A percentile compares a stretch with the other conserved stretches of the same genome.
phyloP scores from a whole-genome alignment of 805 yeast species.

The Wickerhamiella siamensis region DNA sequence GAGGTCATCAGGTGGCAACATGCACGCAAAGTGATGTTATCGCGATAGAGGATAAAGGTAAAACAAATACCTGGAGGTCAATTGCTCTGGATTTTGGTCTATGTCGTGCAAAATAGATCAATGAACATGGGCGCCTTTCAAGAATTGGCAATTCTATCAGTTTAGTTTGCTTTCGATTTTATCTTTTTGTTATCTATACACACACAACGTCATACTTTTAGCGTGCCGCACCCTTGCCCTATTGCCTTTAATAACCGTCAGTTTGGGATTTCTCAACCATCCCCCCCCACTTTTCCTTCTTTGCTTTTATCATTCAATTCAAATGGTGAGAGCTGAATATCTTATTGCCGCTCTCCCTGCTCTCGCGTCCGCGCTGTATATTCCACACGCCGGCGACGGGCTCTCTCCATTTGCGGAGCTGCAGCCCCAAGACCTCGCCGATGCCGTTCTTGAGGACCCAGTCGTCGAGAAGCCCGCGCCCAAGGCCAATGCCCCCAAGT shows the following conservation, averaged over 20 bases:
- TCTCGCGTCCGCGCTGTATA: constrained; percentile 16
- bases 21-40: background rate
- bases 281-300: background rate
- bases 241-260: background rate
- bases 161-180: no score
- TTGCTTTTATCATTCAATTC: background rate
- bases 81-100: no score
- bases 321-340: constrained; percentile 18
- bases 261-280: background rate
- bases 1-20: background rate
- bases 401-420: constrained; percentile 3
- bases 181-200: no score
- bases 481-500: constrained; percentile 1
- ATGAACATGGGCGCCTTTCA: no score
- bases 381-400: constrained; percentile 17
- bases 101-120: no score
- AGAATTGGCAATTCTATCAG: no score
- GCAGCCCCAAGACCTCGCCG: background rate
- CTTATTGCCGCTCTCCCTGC: constrained; percentile 14
- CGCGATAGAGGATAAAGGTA: no score
- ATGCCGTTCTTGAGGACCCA: constrained; percentile 2
- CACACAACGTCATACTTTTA: no score
- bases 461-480: constrained; percentile 1
- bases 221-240: background rate
- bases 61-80: no score